These are phyloP conservation scores for Penicillium diatomitis DNA, from an alignment of 495 filamentous ascomycete species.

Conservation along the genomic window DNA sequence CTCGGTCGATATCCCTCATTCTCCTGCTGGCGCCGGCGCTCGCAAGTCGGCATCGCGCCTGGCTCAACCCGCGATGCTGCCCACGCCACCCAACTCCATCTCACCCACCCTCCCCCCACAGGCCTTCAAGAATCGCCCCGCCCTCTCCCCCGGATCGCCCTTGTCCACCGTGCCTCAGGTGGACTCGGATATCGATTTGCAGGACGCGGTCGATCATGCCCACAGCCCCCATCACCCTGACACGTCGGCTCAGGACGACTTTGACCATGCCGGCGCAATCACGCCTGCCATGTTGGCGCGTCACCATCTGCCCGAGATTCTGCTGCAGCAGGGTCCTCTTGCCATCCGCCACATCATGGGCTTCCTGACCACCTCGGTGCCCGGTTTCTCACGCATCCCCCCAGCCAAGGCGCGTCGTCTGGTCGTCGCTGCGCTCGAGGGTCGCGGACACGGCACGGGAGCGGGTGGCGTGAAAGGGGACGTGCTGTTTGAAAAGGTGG, in stretches of 20 bases:
- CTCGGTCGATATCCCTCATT: constrained; percentile 64
- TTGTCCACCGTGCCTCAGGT: constrained; percentile 51
- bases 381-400: constrained; percentile 84
- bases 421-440: constrained; percentile 76
- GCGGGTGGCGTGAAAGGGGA: constrained; percentile 59
- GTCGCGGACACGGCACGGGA: constrained; percentile 53
- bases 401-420: constrained; percentile 85
- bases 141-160: constrained; percentile 38
- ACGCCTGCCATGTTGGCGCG: constrained; percentile 81
- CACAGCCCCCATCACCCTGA: constrained; percentile 34
- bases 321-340: constrained; percentile 79
- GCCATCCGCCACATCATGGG: constrained; percentile 94
- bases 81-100: constrained; percentile 93
- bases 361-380: constrained; percentile 83
- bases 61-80: constrained; percentile 53
- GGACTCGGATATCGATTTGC: constrained; percentile 83
- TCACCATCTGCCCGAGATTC: constrained; percentile 83
- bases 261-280: constrained; percentile 72
- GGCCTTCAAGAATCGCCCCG: constrained; percentile 47
- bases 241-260: constrained; percentile 27
- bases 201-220: constrained; percentile 52
- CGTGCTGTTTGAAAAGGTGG: constrained; percentile 89
- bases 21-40: constrained; percentile 53
- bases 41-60: constrained; percentile 48
- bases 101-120: constrained; percentile 83